Base-by-base conservation (phyloP, 441 rosid genomes). In the Aleurites moluccanus region DNA sequence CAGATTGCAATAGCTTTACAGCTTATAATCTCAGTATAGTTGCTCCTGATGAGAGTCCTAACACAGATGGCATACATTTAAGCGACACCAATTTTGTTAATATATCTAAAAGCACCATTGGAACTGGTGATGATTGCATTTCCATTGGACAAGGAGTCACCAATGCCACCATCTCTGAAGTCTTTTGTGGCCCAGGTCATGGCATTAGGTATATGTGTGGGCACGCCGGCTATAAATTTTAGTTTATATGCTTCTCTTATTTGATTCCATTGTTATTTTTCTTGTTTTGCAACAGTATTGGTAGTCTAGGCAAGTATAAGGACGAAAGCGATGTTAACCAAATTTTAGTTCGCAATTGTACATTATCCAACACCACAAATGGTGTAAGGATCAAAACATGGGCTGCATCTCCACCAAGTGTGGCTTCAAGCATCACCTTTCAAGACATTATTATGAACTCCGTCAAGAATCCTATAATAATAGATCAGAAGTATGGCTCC, bases 111-210 rank as follows among this genome's bases (percentile, higher is more conserved):
- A 72, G 75, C 85, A 16, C 73, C 81, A 75, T 86, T 83, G n/a
- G n/a, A n/a, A n/a, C n/a, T n/a, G n/a, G n/a, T n/a, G n/a, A n/a
- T n/a, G n/a, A n/a, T n/a, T n/a, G n/a, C n/a, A n/a, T n/a, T n/a
- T n/a, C n/a, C n/a, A n/a, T n/a, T n/a, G n/a, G n/a, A n/a, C n/a
- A n/a, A 10, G 96, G 94, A 60, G 86, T 89, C 75, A 77, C 82
- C 64, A 75, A 86, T 52, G 83, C 88, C 18, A 82, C 83, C 80
- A 78, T 93, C 57, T 68, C 79, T 61, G 85, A 86, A 62, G 75
- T 88, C 38, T 85, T 83, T 52, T 94, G 96, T n/a, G 96, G 96
- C 61, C 98, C 92, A 18, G 86, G 97, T 47, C 98, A 94, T 64
- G 98, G 92, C 64, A 83, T 94, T 67, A 87, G 92, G 97, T 92